Evolutionary conservation across 352 stramenopile species (phyloP).

Genomic region (Salisapilia sapeloensis): DNA sequence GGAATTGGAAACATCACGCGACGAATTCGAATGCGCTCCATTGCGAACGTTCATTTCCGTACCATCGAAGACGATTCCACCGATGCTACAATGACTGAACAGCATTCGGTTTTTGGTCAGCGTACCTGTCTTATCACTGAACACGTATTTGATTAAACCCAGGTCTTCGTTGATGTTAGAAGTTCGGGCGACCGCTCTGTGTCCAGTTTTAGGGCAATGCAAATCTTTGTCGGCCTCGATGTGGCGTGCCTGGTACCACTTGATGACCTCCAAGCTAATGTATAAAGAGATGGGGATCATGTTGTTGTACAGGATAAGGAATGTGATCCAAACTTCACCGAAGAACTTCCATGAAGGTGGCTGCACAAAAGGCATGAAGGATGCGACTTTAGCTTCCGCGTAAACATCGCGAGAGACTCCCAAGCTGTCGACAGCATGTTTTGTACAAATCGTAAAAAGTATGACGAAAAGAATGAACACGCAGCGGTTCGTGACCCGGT

Average conservation of each 20-base stretch:
- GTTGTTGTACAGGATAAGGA: conserved; percentile 81
- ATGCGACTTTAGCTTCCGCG: conserved; percentile 22
- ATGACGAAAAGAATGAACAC: conserved; percentile 75
- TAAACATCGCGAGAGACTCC: too few species aligned
- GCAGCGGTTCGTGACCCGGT: conserved; percentile 61
- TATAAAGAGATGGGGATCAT: conserved; percentile 96
- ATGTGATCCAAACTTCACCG: conserved; percentile 64
- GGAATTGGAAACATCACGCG: too few species aligned
- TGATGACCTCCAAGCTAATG: conserved; percentile 93
- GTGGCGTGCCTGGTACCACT: conserved; percentile 87
- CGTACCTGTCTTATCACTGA: conserved; percentile 99
- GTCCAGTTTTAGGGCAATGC: conserved; percentile 21
- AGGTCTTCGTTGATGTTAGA: conserved; percentile 92
- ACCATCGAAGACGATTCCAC: conserved; percentile 80
- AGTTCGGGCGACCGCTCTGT: conserved; percentile 73
- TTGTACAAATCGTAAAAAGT: conserved; percentile 48
- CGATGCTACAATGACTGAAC: conserved; percentile 87
- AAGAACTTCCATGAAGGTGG: too few species aligned
- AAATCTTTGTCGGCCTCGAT: conserved; percentile 80
- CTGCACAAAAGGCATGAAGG: conserved; percentile 15
- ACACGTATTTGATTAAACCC: conserved; percentile 98
- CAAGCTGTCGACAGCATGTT: too few species aligned
- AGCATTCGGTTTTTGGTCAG: conserved; percentile 99
- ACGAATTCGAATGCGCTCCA: not conserved
- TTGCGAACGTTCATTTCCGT: conserved; percentile 33